phyloP scores from a whole-genome alignment of 306 rosid genomes.

The Quercus rubra region DNA sequence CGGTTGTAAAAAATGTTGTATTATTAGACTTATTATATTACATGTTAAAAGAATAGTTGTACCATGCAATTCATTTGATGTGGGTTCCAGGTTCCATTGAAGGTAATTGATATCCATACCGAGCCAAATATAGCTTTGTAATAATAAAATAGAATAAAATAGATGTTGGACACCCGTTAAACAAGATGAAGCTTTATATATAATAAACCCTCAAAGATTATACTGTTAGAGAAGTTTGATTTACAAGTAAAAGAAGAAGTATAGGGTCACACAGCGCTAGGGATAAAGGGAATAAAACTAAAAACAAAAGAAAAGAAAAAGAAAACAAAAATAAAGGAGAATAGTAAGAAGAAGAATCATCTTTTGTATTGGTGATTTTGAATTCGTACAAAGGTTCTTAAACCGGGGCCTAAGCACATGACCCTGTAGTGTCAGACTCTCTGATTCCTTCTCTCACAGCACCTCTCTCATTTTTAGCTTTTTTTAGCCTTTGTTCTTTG shows the following conservation, averaged over 20 bases:
- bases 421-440: constrained; percentile 71
- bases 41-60: no score
- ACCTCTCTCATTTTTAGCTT: constrained; percentile 38
- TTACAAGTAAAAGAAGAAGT: constrained; percentile 23
- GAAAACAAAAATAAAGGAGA: constrained; percentile 4
- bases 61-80: no score
- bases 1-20: no score
- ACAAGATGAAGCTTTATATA: constrained; percentile 15
- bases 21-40: no score
- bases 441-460: constrained; percentile 68
- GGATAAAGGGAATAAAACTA: constrained; percentile 28
- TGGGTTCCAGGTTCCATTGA: background rate
- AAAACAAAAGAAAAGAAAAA: constrained; percentile 32
- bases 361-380: constrained; percentile 69
- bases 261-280: background rate
- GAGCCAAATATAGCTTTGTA: constrained; percentile 12
- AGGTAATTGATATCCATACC: background rate
- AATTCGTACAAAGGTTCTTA: constrained; percentile 67
- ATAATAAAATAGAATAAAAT: background rate
- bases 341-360: constrained; percentile 72
- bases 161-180: constrained; percentile 17
- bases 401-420: constrained; percentile 83
- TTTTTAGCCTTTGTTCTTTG: constrained; percentile 66
- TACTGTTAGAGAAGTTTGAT: constrained; percentile 27
- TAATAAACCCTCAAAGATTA: constrained; percentile 25